Percentiles rank a stretch among this genome's conserved stretches.
phyloP scores from a whole-genome alignment of 805 yeast species.

The Candida nemodendra region DNA sequence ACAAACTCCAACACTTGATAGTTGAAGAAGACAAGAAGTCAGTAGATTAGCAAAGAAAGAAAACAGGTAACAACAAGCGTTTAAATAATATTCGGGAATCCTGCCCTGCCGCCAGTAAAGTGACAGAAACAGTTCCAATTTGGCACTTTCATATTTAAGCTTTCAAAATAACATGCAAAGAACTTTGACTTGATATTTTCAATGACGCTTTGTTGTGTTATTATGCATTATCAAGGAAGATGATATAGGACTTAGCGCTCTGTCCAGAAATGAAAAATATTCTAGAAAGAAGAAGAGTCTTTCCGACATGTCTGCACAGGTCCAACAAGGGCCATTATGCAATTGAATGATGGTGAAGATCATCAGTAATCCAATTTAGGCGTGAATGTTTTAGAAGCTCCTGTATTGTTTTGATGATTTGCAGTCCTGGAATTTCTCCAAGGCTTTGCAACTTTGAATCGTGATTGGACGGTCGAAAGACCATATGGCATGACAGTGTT shows the following conservation, averaged over 20 bases:
- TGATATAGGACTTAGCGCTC: no score
- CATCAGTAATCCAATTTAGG: conserved; percentile 17
- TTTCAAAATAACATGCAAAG: no score
- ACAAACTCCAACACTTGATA: conserved; percentile 2
- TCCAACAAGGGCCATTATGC: no score
- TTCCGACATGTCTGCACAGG: no score
- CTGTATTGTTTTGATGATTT: conserved; percentile 4
- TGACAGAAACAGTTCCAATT: no score
- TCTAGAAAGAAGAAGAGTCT: background rate
- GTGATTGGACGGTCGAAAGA: background rate
- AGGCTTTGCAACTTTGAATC: background rate
- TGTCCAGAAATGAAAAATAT: no score
- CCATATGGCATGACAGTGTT: background rate
- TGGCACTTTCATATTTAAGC: no score
- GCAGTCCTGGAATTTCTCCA: background rate
- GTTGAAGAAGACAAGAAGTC: background rate
- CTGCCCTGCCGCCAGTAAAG: no score
- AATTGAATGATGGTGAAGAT: no score
- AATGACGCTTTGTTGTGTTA: no score
- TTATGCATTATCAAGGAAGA: no score
- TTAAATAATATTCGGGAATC: background rate
- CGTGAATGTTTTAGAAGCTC: conserved; percentile 5
- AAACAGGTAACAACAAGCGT: conserved; percentile 1
- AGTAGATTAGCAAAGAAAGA: background rate
- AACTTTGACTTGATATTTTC: no score